Conservation (phyloP, 345 rosid species). For the thale cress (Arabidopsis thaliana) region TAIR10.1 NC_003070.9:19691001-19691500, state of each 20-base stretch:
- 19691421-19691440: constrained; percentile 25
- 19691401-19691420: constrained; percentile 35
- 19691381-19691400: constrained; percentile 25
- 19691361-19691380: constrained; percentile 13
- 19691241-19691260: constrained; percentile 24
- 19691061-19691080: background rate
- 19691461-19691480: constrained; percentile 40
- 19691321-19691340: constrained; percentile 42
- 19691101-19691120: background rate
- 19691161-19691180: background rate
- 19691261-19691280: constrained; percentile 37
- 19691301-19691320: constrained; percentile 38
- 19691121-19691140: background rate
- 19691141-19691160: background rate
- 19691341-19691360: constrained; percentile 41
- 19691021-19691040: background rate
- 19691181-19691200: background rate
- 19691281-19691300: constrained; percentile 34
- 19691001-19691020: constrained; percentile 15
- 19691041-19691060: background rate
- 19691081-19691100: background rate
- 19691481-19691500: constrained; percentile 28
- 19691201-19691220: background rate
- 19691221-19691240: constrained; percentile 25
- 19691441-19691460: constrained; percentile 23